Evolutionary conservation across 75 land plant genomes (phyloP).

Genomic region (Selaginella moellendorffii): DNA sequence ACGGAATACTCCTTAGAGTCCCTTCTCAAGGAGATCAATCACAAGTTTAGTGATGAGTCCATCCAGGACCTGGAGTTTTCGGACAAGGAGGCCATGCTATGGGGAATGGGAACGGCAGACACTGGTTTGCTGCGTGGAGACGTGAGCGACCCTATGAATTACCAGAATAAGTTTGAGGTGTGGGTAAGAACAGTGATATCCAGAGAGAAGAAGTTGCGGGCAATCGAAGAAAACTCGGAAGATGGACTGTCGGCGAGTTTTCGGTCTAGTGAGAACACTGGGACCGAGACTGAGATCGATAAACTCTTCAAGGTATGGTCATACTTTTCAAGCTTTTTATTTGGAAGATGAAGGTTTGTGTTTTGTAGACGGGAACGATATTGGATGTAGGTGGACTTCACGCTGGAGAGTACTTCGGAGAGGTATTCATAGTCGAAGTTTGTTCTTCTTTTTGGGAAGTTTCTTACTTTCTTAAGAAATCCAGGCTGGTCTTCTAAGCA

Average conservation of each 20-base stretch:
- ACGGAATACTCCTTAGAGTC: constrained; percentile 14
- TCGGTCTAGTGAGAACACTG: background rate
- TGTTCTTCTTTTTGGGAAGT: too few relatives aligned
- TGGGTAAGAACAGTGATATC: constrained; percentile 25
- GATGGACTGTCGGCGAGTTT: too few relatives aligned
- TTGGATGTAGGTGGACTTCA: constrained; percentile 23
- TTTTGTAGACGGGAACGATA: constrained; percentile 11
- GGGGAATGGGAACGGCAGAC: constrained; percentile 20
- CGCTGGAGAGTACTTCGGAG: constrained; percentile 31
- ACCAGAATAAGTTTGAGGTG: constrained; percentile 21
- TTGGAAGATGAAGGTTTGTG: background rate
- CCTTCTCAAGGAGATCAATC: constrained; percentile 16
- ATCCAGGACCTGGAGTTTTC: constrained; percentile 22
- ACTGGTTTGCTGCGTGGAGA: constrained; percentile 22
- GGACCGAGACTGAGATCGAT: background rate
- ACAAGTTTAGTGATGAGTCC: constrained; percentile 7
- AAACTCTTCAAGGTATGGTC: background rate
- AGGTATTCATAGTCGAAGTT: constrained; percentile 20
- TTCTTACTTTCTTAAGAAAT: too few relatives aligned
- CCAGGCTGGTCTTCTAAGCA: constrained; percentile 19
- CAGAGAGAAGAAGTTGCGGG: constrained; percentile 14
- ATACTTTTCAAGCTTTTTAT: too few relatives aligned
- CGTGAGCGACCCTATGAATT: constrained; percentile 13
- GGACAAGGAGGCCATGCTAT: constrained; percentile 19
- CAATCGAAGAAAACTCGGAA: background rate